Base-by-base conservation (phyloP, 2,329 filamentous ascomycete genomes). In the Anthostomella pinea region DNA sequence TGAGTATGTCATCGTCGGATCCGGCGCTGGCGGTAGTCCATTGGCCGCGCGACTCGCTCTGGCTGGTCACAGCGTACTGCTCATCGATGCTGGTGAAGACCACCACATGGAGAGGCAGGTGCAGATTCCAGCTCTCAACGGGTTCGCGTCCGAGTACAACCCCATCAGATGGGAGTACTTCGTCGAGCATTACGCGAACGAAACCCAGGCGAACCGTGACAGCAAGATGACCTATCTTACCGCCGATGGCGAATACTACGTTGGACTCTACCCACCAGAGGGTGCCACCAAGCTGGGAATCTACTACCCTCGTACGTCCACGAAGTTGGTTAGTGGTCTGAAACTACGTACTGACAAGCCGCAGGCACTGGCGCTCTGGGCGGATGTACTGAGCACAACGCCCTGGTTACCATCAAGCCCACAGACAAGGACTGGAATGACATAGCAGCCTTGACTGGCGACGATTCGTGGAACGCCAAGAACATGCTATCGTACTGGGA, bases 1-100 rank as follows among this genome's bases (percentile, higher is more conserved):
- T 52, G 78, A 82, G 41, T 82, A 79, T 59, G 65, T 81, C 22
- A 66, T 82, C 7, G 74, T 82, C 23, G 78, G 79, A 9, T 77
- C 74, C 9, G 77, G 77, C 6, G 66, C 76, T 9, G 77, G 77
- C 13, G 77, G 77, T 28, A 74, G 70, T 18, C 76, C 77, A 8
- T 55, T 81, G 14, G 75, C 77, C n/a, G 70, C 73, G 17, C 68
- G 75, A 22, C 68, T 82, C 16, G 77, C 78, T 14, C 59, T 74
- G 21, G 74, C 74, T 17, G 77, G 79, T 29, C 69, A 76, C 62
- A 75, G 46, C 38, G 47, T 73, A 1, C 67, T 82, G 11, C 66
- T 82, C 3, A 67, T 80, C 24, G 76, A 81, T 43, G 75, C 75
- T 14, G 75, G 75, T 25, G 73, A 76, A 40, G 76, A 81, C 46